Evolutionary conservation across 148 eudicot species (phyloP), one percentile per base, ranked within the genome.

Genomic region (Pouteria glomerata): DNA sequence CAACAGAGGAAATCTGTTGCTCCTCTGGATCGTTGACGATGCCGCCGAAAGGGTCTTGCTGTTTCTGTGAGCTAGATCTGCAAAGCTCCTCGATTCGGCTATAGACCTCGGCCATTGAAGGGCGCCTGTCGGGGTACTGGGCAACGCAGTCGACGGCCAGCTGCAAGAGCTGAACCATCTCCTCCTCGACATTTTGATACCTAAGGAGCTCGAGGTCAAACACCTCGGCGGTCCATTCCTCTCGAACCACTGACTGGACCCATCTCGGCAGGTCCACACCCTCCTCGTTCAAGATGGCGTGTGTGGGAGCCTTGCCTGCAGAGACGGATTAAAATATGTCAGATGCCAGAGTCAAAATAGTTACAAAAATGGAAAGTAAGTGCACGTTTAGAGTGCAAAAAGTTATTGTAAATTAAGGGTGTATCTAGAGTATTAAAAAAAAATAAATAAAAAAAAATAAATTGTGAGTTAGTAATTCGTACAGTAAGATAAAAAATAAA

Each of bases 201-300:
- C 97, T 45, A 1, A 94, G 90, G 23, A 94, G 96, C 71, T 94
- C 98, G 15, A 78, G 68, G 64, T 94, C 98, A 21, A 94, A 94
- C 33, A 94, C 97, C 76, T 91, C 93, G 4, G 92, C 68, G 1
- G 91, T 85, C 98, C 95, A 94, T 42, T 94, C 97, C 61, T 94
- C 97, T 0, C 88, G 81, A 4, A 89, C 97, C 52, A 94, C 96
- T 5, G 98, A 91, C 71, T 94, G 97, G 35, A 94, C 98, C 98
- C 98, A 94, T 59, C 98, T 70, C 2, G 98, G 98, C 55, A 94
- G 87, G 63, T 94, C 98, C 16, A 94, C 93, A 4, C 98, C 98
- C 55, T 94, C 97, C 64, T 94, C 98, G 56, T 88, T 88, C 56
- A 81, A 66, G 51, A 82, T 48, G 18, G 92, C 56, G 10, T 91